Percentiles rank a stretch among this genome's conserved stretches.
Evolutionary conservation across 1,139 yeast species (phyloP).

Genomic region (Wickerhamiella infanticola): DNA sequence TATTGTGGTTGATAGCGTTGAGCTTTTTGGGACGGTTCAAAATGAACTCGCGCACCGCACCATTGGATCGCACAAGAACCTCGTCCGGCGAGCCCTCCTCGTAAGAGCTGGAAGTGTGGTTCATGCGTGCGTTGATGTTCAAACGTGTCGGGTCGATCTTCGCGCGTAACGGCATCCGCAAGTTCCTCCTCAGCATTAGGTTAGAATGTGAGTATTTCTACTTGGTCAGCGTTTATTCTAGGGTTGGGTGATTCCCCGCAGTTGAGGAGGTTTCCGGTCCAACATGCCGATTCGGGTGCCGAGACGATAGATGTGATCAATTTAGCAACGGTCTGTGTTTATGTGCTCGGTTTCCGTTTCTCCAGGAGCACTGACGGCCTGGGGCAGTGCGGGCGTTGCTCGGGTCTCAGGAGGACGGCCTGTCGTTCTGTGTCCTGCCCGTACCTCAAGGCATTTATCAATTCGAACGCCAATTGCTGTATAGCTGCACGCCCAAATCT

Average conservation of each 20-base stretch:
- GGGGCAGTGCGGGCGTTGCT: no score
- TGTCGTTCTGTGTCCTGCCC: no score
- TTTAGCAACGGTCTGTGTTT: no score
- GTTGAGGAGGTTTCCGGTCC: not conserved
- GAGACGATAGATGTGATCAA: not conserved
- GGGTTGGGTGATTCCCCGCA: not conserved
- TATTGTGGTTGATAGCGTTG: constrained; percentile 67
- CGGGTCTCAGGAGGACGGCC: no score
- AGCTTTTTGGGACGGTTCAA: constrained; percentile 72
- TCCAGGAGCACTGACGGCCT: no score
- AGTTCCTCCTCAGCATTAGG: constrained; percentile 2
- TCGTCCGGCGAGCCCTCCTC: constrained; percentile 7
- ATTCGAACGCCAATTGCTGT: no score
- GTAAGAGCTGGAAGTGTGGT: not conserved
- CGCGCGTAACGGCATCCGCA: constrained; percentile 19
- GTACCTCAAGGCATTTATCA: no score
- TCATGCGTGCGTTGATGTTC: not conserved
- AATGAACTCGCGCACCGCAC: constrained; percentile 58
- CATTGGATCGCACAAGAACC: constrained; percentile 47
- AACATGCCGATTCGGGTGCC: not conserved
- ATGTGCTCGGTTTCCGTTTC: no score
- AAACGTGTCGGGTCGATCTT: constrained; percentile 10
- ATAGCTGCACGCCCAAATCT: no score
- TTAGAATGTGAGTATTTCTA: not conserved
- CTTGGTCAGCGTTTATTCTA: not conserved